phyloP scores from a whole-genome alignment of 305 asterid genomes.

The Fraxinus paxiana region DNA sequence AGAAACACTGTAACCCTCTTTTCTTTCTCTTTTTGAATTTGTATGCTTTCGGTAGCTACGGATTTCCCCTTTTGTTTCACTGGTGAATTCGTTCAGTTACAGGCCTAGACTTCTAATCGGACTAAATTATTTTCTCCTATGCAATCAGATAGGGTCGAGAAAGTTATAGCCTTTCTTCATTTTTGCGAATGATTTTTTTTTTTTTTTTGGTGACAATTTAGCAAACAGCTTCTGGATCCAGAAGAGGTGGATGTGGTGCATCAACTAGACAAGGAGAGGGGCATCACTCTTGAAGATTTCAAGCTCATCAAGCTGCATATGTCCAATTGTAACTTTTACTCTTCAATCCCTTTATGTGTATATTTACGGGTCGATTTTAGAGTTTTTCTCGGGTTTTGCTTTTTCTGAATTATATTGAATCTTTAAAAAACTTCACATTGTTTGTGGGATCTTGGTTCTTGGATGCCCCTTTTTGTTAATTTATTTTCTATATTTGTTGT shows the following conservation, averaged over 20 bases:
- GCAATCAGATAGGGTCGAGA: not conserved
- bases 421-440: not conserved
- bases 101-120: not conserved
- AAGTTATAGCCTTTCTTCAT: not conserved
- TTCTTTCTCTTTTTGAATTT: not conserved
- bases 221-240: slow-evolving; percentile 74
- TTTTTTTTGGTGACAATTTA: slow-evolving; percentile 16
- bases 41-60: not conserved
- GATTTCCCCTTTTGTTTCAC: not conserved
- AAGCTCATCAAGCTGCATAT: slow-evolving; percentile 83
- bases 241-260: slow-evolving; percentile 80
- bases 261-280: slow-evolving; percentile 69
- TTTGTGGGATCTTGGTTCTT: not conserved
- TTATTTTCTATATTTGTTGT: not conserved
- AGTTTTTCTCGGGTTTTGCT: slow-evolving; percentile 3
- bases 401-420: not conserved
- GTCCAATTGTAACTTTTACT: slow-evolving; percentile 54
- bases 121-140: not conserved
- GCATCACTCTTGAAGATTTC: slow-evolving; percentile 77
- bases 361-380: not conserved
- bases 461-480: not conserved
- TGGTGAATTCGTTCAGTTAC: not conserved
- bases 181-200: not conserved
- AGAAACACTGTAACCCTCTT: not conserved
- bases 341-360: not conserved